phyloP scores from a whole-genome alignment of 1,284 basidiomycete genomes.

The Apiotrichum sp. region DNA sequence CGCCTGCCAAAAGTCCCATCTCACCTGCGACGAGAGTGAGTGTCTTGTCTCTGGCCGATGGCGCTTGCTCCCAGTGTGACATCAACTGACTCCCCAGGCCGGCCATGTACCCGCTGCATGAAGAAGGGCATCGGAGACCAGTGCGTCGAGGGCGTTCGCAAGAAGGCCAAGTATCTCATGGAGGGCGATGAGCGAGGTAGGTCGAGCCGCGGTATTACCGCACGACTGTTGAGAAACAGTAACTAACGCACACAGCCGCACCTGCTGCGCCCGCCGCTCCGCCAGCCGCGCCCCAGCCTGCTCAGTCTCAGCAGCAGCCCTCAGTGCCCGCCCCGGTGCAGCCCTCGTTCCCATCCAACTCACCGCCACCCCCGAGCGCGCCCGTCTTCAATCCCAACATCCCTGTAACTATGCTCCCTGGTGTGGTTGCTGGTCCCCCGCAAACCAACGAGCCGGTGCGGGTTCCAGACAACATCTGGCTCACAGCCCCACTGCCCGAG shows the following conservation, averaged over 20 bases:
- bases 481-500: slow-evolving; percentile 19
- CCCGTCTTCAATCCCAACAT: slow-evolving; percentile 8
- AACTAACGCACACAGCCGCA: background rate
- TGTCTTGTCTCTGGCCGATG: slow-evolving; percentile 4
- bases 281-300: background rate
- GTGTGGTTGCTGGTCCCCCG: slow-evolving; percentile 5
- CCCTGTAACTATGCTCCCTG: slow-evolving; percentile 14
- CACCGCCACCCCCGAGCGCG: slow-evolving; percentile 8
- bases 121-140: slow-evolving; percentile 85
- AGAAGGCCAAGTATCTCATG: slow-evolving; percentile 95
- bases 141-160: slow-evolving; percentile 89
- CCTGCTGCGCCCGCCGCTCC: background rate
- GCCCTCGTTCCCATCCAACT: slow-evolving; percentile 7
- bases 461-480: slow-evolving; percentile 23
- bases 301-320: background rate
- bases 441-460: slow-evolving; percentile 10
- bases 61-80: background rate
- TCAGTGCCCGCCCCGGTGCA: background rate
- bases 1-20: slow-evolving; percentile 86
- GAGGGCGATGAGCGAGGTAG: slow-evolving; percentile 84
- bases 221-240: too few species aligned
- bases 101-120: slow-evolving; percentile 89
- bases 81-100: slow-evolving; percentile 57
- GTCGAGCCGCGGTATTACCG: background rate
- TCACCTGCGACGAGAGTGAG: slow-evolving; percentile 94